Evolutionary conservation across 2,329 filamentous ascomycete species (phyloP), one percentile per base, ranked within the genome.

Genomic region (Diaporthe velutina): DNA sequence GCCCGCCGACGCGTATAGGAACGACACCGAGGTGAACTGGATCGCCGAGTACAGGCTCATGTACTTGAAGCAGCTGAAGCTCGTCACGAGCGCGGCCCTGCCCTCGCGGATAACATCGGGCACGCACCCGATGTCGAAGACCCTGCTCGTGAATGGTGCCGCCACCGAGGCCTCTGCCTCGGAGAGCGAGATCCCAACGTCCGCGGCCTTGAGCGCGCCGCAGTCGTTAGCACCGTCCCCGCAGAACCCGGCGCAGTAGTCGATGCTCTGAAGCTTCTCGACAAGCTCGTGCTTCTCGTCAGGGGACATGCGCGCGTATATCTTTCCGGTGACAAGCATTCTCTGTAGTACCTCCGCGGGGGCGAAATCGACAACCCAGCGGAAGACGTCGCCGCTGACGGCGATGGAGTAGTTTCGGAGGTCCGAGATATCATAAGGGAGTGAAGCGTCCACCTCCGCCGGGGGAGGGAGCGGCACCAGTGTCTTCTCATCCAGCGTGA

Each of bases 41-140:
- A 99, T 99, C n/a, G 97, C 96, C 3, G 96, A 98, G 86, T 99
- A 99, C 78, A 99, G 85, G 79, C 94, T 97, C 97, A 99, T 99
- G 85, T 98, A 99, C 86, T 98, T 99, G 90, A 99, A 99, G 86
- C 97, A 99, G 86, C 95, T 97, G 86, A 99, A 99, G 84, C 95
- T 98, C 17, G 97, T 99, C n/a, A 98, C 96, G 45, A 99, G 89
- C 45, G 97, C 95, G 28, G 96, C 96, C 77, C 97, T 92, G 28
- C 97, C 97, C 86, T 99, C 97, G 91, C 92, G 90, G 76, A 99
- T 98, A 77, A 99, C 93, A 80, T 96, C 93, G 10, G 96, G 93
- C 6, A 99, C 96, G 82, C 97, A 99, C 17, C 94, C 94, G 79
- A 99, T 98, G 82, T 99, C 97, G 82, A 99, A 99, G 25, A 98